Evolutionary conservation across 192 early-diverging fungal genomes (phyloP), one percentile per base, ranked within the genome.

Genomic region (Lobosporangium transversale): DNA sequence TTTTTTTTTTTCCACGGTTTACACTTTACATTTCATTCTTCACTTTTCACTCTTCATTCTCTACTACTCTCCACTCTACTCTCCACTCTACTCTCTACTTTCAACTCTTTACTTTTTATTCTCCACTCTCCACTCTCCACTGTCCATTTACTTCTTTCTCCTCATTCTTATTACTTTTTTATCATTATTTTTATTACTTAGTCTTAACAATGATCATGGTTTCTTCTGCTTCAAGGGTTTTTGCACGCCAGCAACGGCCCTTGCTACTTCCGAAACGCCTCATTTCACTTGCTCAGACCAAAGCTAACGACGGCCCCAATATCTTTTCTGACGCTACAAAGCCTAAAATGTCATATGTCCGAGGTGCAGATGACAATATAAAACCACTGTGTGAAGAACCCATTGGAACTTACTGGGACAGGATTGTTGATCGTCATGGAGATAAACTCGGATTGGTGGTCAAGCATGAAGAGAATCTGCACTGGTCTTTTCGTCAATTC

Each of bases 401-500:
- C 17, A 76, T 85, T 45, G 81, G 84, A 20, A 52, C 31, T 3
- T 76, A 62, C 57, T 82, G 81, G 66, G 74, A 81, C 35, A 32
- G 55, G 1, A 53, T 66, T n/a, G 70, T 83, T 29, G 20, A 40
- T 20, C 48, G 27, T 10, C 55, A 70, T 42, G 79, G 79, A 1
- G 73, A 83, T 54, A 60, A 62, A 9, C 54, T 49, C n/a, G 84
- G 79, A 49, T 40, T 85, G 2, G 79, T 83, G 2, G 81, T 83
- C 24, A 69, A 73, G 49, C 81, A 83, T 36, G 81, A 85, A 48
- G 43, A 81, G 14, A 42, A 81, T 48, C 62, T 80, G 17, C 81
- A 78, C 31, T 79, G 78, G 58, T 76, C 73, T 30, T 85, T 79
- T 27, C 59, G 79, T 0, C 48, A 85, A 42, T 80, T 81, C 68